Evolutionary conservation across 2,329 filamentous ascomycete genomes (phyloP).

Genomic region (Knufia fluminis): DNA sequence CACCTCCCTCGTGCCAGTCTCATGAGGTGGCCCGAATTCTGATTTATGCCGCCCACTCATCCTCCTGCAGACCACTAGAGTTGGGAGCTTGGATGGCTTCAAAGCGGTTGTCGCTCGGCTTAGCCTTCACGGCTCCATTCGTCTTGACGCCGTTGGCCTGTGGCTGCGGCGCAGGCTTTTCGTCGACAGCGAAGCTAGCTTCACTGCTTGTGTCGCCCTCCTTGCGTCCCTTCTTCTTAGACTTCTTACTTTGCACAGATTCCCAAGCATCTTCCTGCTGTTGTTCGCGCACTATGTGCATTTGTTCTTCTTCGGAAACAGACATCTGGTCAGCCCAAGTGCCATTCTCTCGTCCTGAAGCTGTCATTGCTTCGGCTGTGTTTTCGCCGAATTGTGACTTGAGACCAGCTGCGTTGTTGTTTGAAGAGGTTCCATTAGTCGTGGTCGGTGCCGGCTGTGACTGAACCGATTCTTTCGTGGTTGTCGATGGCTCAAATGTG

Average conservation of each 20-base stretch:
- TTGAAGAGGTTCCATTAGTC: constrained; percentile 7
- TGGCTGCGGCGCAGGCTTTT: neutral
- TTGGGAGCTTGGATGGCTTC: constrained; percentile 14
- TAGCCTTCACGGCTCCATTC: constrained; percentile 11
- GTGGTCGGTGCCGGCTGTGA: constrained; percentile 12
- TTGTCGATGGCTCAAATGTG: constrained; percentile 27
- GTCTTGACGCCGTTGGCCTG: constrained; percentile 14
- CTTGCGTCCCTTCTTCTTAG: constrained; percentile 42
- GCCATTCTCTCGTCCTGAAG: constrained; percentile 14
- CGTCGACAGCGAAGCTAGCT: constrained; percentile 24
- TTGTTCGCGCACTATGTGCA: constrained; percentile 43
- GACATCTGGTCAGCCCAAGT: constrained; percentile 41
- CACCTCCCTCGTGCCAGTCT: too few relatives aligned
- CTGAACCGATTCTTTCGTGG: constrained; percentile 14
- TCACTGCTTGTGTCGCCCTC: constrained; percentile 38
- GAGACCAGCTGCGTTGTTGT: constrained; percentile 10
- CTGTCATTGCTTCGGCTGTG: constrained; percentile 13
- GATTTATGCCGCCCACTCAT: constrained; percentile 20
- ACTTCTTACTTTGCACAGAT: constrained; percentile 50
- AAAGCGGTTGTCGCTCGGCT: constrained; percentile 18
- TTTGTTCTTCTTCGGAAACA: constrained; percentile 47
- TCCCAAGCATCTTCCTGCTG: constrained; percentile 49
- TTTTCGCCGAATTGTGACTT: constrained; percentile 15
- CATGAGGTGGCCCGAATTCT: neutral
- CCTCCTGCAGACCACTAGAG: constrained; percentile 15